These are phyloP conservation scores for Gentiana dahurica DNA, from an alignment of 257 asterid species.

Conservation along the genomic window DNA sequence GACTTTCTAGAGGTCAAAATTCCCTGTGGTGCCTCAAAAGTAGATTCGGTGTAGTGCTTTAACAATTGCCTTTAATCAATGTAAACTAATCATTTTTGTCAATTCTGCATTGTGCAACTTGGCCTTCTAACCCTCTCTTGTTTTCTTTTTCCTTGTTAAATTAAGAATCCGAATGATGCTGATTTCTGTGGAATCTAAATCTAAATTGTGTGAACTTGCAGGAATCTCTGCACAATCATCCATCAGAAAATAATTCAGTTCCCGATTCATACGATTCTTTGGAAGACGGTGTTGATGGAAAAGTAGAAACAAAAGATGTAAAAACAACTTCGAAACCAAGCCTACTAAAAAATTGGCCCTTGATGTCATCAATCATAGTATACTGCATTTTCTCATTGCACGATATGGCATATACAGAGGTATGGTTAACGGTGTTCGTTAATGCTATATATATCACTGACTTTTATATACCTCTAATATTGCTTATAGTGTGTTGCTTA, in stretches of 20 bases:
- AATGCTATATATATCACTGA: neutral
- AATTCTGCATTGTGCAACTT: too few relatives aligned
- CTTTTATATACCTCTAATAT: neutral
- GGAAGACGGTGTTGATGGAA: conserved; percentile 4
- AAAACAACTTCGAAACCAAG: conserved; percentile 19
- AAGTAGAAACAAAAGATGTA: neutral
- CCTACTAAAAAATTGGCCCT: conserved; percentile 72
- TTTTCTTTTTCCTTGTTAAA: too few relatives aligned
- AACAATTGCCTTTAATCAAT: too few relatives aligned
- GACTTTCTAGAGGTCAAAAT: too few relatives aligned
- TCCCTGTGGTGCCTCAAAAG: too few relatives aligned
- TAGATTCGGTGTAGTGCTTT: too few relatives aligned
- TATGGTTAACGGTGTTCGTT: conserved; percentile 2
- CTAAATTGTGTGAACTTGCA: conserved; percentile 13
- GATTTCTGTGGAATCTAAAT: conserved; percentile 5
- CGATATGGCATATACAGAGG: conserved; percentile 85
- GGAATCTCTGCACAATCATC: conserved; percentile 55
- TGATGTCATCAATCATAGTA: conserved; percentile 62
- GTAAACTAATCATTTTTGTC: too few relatives aligned
- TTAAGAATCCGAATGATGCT: neutral
- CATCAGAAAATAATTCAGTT: conserved; percentile 7
- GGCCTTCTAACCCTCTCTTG: too few relatives aligned
- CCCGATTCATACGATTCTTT: conserved; percentile 22
- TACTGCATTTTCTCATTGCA: conserved; percentile 74
- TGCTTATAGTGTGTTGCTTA: neutral